These are phyloP conservation scores for Cucurbita maxima DNA, from an alignment of 306 rosid genomes.

Conservation along the genomic window DNA sequence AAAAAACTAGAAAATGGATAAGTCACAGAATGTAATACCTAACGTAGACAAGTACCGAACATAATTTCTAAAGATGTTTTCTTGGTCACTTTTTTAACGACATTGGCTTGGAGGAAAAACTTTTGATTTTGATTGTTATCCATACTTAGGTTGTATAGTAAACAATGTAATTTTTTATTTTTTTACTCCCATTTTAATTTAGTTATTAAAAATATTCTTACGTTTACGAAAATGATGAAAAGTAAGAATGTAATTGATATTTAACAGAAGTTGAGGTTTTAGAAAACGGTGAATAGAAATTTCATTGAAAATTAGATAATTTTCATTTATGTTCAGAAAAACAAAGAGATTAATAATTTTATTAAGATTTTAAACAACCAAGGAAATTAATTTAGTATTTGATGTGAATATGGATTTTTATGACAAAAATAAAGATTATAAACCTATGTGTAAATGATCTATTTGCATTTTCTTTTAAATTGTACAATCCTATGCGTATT, in stretches of 20 bases:
- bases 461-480: neutral
- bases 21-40: neutral
- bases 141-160: neutral
- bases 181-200: neutral
- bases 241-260: neutral
- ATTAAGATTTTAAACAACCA: neutral
- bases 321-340: neutral
- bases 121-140: neutral
- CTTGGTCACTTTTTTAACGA: neutral
- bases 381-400: neutral
- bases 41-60: neutral
- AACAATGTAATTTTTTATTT: neutral
- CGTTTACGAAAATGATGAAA: neutral
- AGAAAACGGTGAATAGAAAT: neutral
- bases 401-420: neutral
- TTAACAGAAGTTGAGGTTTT: neutral
- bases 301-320: neutral
- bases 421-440: neutral
- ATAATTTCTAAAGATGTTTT: neutral
- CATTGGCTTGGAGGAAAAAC: neutral
- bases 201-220: neutral
- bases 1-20: neutral
- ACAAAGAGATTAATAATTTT: neutral
- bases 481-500: neutral
- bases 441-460: neutral